Base-by-base conservation (phyloP, 192 early-diverging fungal genomes). In the Spinellus fusiger region DNA sequence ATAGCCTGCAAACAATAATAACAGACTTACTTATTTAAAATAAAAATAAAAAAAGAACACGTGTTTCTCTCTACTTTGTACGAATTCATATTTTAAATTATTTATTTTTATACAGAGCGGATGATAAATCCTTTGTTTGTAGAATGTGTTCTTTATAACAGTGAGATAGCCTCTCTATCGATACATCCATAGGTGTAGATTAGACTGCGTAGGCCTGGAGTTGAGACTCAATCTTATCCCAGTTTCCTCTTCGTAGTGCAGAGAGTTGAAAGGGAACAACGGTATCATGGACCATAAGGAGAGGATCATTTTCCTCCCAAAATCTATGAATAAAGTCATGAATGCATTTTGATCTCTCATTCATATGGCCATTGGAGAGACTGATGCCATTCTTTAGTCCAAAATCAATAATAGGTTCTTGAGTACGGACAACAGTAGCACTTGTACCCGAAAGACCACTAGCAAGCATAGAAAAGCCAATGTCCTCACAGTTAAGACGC, bases 401-500 rank as follows among this genome's bases (percentile, higher is more conserved):
- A 47, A 58, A 70, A 27, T 70, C 68, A 22, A 55, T 40, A 12
- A 70, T 35, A 25, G 51, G 27, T 29, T 23, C 33, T 47, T 62
- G 38, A 4, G 61, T 27, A 5, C 29, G 20, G 6, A 67, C 65
- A 26, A 37, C 40, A 5, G 44, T 34, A 29, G 68, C 49, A 13
- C 65, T 25, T 22, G 35, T 31, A 38, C 56, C 66, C n/a, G 70
- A 54, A 10, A 60, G 23, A 44, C 70, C 70, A 35, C 50, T 52
- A 7, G 55, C 70, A 56, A 71, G 33, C 44, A 71, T 50, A n/a
- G 53, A 40, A 37, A 66, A 58, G 10, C 53, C 66, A 23, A 71
- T 60, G 38, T 71, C 70, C 35, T 71, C 70, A 56, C 70, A 71
- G 47, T 71, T 71, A 6, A 61, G 23, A 28, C 50, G 34, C 12